A percentile compares a stretch with the other conserved stretches of the same genome.
Conservation (phyloP, 2,329 filamentous ascomycete genomes). For the Botrytis fabae region DNA sequence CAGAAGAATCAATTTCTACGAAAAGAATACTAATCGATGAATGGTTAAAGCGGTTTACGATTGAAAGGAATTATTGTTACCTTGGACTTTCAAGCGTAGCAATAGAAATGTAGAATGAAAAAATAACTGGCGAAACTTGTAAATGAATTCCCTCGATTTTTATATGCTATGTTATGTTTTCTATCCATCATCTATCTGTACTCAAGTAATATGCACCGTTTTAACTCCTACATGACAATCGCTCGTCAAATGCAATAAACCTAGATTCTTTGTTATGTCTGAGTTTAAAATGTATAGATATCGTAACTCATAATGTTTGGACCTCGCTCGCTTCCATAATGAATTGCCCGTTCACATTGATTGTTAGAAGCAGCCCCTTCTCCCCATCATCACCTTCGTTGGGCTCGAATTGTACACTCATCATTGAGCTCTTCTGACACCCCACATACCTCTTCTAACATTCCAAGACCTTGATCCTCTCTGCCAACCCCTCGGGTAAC, state of each 20-base stretch:
- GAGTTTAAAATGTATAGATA: background rate
- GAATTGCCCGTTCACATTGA: background rate
- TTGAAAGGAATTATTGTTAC: background rate
- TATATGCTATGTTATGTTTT: background rate
- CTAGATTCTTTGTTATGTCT: background rate
- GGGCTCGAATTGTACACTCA: background rate
- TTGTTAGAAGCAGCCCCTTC: background rate
- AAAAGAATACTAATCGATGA: background rate
- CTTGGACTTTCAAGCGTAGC: background rate
- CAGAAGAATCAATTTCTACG: background rate
- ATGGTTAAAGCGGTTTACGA: background rate
- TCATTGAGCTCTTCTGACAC: too few species aligned
- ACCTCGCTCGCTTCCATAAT: background rate
- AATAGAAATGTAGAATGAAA: background rate
- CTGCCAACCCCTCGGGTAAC: constrained; percentile 66
- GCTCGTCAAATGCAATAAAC: background rate
- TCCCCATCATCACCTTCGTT: background rate
- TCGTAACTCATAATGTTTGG: background rate
- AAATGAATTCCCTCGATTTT: background rate
- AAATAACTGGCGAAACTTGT: too few species aligned
- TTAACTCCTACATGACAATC: background rate
- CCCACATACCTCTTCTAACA: constrained; percentile 46
- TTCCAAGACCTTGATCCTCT: constrained; percentile 68
- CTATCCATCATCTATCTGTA: background rate
- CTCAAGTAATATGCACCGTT: background rate